Evolutionary conservation across 768 basidiomycete genomes (phyloP).

Genomic region (Rhizopogon vesiculosus): DNA sequence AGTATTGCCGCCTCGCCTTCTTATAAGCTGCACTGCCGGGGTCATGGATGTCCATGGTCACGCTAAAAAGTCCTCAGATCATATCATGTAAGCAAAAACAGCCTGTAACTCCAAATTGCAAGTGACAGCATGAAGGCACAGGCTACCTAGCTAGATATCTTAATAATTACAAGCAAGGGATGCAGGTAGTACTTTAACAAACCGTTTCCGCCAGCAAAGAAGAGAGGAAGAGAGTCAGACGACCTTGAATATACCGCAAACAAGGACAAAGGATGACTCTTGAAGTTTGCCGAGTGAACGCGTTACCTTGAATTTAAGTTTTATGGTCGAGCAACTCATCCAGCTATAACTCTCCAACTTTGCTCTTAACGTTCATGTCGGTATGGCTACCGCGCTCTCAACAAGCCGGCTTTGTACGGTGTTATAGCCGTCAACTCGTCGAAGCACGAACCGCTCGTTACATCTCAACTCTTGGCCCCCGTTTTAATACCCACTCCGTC

Average conservation of each 20-base stretch:
- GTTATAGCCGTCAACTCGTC: constrained; percentile 15
- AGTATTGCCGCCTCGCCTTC: constrained; percentile 50
- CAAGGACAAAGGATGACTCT: constrained; percentile 14
- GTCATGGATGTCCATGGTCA: constrained; percentile 30
- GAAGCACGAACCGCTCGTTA: constrained; percentile 16
- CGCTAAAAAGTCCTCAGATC: too few species aligned
- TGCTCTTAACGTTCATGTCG: constrained; percentile 45
- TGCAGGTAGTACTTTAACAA: constrained; percentile 6
- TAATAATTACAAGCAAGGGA: too few species aligned
- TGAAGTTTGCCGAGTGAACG: constrained; percentile 1
- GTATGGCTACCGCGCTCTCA: constrained; percentile 67
- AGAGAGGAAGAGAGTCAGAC: too few species aligned
- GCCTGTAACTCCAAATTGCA: too few species aligned
- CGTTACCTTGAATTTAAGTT: constrained; percentile 2
- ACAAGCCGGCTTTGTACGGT: constrained; percentile 38
- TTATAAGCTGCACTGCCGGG: constrained; percentile 51
- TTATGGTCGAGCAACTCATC: constrained; percentile 6
- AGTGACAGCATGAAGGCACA: too few species aligned
- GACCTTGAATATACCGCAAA: constrained; percentile 12
- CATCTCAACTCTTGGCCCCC: constrained; percentile 12
- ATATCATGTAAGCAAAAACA: not conserved
- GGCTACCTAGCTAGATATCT: too few species aligned
- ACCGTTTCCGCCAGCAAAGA: too few species aligned
- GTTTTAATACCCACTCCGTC: constrained; percentile 6
- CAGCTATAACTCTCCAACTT: not conserved